phyloP scores from a whole-genome alignment of 257 asterid species.

The Plantago ovata region DNA sequence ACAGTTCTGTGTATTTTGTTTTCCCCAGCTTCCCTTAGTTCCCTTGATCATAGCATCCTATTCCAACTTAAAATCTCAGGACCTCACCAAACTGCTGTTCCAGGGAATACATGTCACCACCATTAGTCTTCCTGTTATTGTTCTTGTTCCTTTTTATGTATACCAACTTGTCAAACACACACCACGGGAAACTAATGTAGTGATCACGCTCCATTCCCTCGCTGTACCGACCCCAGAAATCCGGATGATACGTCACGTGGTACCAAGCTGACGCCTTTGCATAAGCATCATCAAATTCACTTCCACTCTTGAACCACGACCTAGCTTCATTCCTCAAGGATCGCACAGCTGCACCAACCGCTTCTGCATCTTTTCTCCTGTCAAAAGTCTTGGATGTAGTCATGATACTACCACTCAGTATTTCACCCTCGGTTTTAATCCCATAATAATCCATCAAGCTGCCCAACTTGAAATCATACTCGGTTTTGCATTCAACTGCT shows the following conservation, averaged over 20 bases:
- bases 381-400: conserved; percentile 65
- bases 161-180: conserved; percentile 64
- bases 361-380: conserved; percentile 72
- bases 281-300: conserved; percentile 38
- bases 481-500: conserved; percentile 54
- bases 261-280: conserved; percentile 94
- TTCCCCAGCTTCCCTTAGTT: too few species aligned
- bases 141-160: conserved; percentile 51
- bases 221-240: conserved; percentile 60
- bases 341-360: conserved; percentile 59
- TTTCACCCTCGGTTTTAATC: conserved; percentile 79
- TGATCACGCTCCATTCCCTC: conserved; percentile 59
- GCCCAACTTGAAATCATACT: conserved; percentile 77
- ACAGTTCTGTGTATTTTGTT: too few species aligned
- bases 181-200: conserved; percentile 83
- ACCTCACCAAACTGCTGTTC: conserved; percentile 13
- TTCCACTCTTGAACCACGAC: conserved; percentile 58
- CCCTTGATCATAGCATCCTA: too few species aligned
- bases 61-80: conserved; percentile 28
- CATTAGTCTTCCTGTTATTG: too few species aligned
- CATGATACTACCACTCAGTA: conserved; percentile 72
- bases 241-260: conserved; percentile 67
- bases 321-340: conserved; percentile 72
- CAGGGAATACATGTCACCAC: conserved; percentile 25
- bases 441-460: conserved; percentile 85